Percentiles rank a stretch among this genome's conserved stretches.
These are phyloP conservation scores for Neodidymelliopsis sp. DNA, from an alignment of 2,329 filamentous ascomycete genomes.

Conservation along the genomic window DNA sequence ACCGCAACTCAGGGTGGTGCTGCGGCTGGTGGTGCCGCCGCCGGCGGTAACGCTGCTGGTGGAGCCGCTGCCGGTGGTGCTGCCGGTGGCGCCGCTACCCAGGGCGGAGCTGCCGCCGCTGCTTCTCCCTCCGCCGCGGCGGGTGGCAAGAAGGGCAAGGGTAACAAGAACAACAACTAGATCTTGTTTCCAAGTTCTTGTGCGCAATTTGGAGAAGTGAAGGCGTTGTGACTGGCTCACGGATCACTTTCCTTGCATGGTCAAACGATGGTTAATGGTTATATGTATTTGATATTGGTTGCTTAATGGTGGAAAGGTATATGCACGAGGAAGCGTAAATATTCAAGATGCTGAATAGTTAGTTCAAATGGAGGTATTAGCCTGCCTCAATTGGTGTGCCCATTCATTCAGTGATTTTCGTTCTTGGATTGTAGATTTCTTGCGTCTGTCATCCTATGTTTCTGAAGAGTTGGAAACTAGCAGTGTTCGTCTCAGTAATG, in stretches of 20 bases:
- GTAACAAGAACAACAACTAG: slow-evolving; percentile 15
- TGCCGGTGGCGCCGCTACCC: neutral
- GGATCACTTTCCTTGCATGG: slow-evolving; percentile 9
- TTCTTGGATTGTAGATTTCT: neutral
- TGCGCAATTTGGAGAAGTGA: slow-evolving; percentile 5
- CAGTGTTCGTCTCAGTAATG: slow-evolving; percentile 6
- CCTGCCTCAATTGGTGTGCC: no score
- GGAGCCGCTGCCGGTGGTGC: neutral
- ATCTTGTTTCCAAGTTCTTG: neutral
- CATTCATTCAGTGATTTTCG: no score
- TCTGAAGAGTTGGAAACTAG: neutral
- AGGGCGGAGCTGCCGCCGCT: neutral
- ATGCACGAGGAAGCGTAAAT: slow-evolving; percentile 14
- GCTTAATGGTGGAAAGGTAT: neutral
- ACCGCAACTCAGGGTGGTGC: neutral
- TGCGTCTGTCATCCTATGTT: neutral
- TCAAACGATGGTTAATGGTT: slow-evolving; percentile 11
- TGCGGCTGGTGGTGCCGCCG: neutral
- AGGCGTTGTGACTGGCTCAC: slow-evolving; percentile 21
- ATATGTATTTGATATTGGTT: slow-evolving; percentile 5
- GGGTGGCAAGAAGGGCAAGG: slow-evolving; percentile 4
- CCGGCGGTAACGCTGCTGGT: neutral
- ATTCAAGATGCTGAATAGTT: slow-evolving; percentile 15
- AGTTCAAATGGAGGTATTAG: slow-evolving; percentile 9
- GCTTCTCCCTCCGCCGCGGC: neutral